Conservation (phyloP, 306 rosid species). For the Quercus rubra region DNA sequence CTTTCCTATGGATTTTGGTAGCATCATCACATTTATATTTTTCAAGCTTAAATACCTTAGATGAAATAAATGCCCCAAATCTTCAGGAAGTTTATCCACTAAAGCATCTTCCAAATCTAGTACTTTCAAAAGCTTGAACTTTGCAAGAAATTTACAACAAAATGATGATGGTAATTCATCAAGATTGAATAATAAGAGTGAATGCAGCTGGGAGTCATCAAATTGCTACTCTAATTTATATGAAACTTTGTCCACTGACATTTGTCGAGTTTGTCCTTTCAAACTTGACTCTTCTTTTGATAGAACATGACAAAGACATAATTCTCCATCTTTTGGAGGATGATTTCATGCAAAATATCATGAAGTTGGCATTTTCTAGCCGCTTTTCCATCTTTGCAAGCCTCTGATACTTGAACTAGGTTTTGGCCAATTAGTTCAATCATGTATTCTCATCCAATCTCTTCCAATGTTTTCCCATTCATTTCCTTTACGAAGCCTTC, state of each 20-base stretch:
- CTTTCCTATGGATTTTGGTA: constrained; percentile 22
- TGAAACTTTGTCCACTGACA: too few relatives aligned
- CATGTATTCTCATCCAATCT: not conserved
- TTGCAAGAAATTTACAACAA: not conserved
- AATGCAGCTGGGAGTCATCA: too few relatives aligned
- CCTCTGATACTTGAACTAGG: not conserved
- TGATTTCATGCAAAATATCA: not conserved
- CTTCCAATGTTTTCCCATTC: not conserved
- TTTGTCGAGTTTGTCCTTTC: too few relatives aligned
- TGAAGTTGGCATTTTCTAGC: not conserved
- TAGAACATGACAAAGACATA: not conserved
- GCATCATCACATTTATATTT: not conserved
- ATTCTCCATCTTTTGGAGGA: not conserved
- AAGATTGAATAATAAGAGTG: not conserved
- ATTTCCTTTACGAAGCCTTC: not conserved
- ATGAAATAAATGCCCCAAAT: not conserved
- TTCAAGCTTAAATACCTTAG: constrained; percentile 26
- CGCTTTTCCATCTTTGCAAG: not conserved
- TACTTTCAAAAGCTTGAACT: constrained; percentile 4
- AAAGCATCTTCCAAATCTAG: constrained; percentile 13
- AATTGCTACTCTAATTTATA: too few relatives aligned
- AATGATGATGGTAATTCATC: not conserved
- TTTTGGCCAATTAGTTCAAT: not conserved
- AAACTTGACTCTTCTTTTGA: too few relatives aligned
- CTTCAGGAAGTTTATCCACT: not conserved